phyloP scores from a whole-genome alignment of 371 early-diverging fungal species.

The Cokeromyces recurvatus region DNA sequence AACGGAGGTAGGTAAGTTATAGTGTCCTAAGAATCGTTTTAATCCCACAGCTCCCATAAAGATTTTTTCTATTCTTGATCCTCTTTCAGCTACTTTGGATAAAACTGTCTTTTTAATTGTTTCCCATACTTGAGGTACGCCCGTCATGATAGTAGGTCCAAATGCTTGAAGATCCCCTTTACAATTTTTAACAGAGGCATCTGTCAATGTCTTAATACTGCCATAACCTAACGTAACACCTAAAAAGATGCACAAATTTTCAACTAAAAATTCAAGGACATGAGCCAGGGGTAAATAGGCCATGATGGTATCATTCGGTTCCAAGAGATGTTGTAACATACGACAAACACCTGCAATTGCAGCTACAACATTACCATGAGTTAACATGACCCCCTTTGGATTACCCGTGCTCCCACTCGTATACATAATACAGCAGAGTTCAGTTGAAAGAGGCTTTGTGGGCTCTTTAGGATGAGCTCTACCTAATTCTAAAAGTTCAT shows the following conservation, averaged over 20 bases:
- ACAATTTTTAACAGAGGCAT: constrained; percentile 89
- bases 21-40: constrained; percentile 64
- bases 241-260: constrained; percentile 66
- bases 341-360: constrained; percentile 75
- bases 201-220: constrained; percentile 78
- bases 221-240: constrained; percentile 92
- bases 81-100: constrained; percentile 61
- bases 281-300: constrained; percentile 96
- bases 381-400: constrained; percentile 69
- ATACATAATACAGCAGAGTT: constrained; percentile 79
- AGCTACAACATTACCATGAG: constrained; percentile 72
- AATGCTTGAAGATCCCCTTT: constrained; percentile 92
- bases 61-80: constrained; percentile 63
- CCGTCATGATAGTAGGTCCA: constrained; percentile 90
- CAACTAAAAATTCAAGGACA: constrained; percentile 84
- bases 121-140: constrained; percentile 94
- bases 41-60: constrained; percentile 70
- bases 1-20: constrained; percentile 59
- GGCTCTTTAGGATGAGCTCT: constrained; percentile 53
- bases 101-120: constrained; percentile 86
- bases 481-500: constrained; percentile 62
- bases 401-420: constrained; percentile 85
- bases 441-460: constrained; percentile 49
- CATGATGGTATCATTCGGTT: constrained; percentile 70
- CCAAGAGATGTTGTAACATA: constrained; percentile 70